Conservation (phyloP, 2,329 filamentous ascomycete species). For the Atkinsonella hypoxylon region DNA sequence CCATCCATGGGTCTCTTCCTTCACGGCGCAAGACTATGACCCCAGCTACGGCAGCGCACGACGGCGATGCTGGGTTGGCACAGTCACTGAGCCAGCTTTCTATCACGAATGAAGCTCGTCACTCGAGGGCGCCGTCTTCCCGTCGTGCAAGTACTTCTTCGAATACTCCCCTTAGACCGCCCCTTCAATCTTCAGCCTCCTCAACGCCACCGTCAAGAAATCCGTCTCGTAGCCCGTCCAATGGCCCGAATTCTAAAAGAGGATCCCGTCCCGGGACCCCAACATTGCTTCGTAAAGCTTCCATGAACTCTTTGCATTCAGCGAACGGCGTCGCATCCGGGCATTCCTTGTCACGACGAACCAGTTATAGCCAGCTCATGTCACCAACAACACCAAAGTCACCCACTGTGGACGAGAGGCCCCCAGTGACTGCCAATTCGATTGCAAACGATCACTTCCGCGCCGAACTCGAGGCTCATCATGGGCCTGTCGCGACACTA, state of each 20-base stretch:
- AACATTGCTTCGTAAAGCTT: slow-evolving; percentile 41
- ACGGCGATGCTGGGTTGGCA: slow-evolving; percentile 22
- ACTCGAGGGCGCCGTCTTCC: slow-evolving; percentile 13
- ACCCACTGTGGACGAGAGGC: slow-evolving; percentile 20
- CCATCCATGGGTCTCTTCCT: background rate
- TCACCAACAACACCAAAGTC: slow-evolving; percentile 21
- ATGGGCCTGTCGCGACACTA: slow-evolving; percentile 29
- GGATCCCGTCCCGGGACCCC: slow-evolving; percentile 38
- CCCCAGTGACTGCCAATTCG: slow-evolving; percentile 34
- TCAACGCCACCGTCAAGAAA: slow-evolving; percentile 25
- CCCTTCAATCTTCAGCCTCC: slow-evolving; percentile 24
- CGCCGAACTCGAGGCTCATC: slow-evolving; percentile 55
- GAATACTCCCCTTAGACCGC: slow-evolving; percentile 24
- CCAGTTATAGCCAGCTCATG: slow-evolving; percentile 33
- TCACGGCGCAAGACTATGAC: slow-evolving; percentile 2
- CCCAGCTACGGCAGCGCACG: background rate
- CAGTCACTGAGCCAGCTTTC: slow-evolving; percentile 34
- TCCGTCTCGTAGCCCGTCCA: slow-evolving; percentile 31
- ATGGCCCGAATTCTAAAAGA: slow-evolving; percentile 30
- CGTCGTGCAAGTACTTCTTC: slow-evolving; percentile 13
- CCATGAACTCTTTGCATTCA: slow-evolving; percentile 44
- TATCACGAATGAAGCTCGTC: slow-evolving; percentile 21
- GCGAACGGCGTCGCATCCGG: slow-evolving; percentile 26
- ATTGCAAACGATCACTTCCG: slow-evolving; percentile 59
- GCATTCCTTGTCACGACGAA: slow-evolving; percentile 32